Evolutionary conservation across 805 yeast genomes (phyloP).

Genomic region (Candida broadrunensis): DNA sequence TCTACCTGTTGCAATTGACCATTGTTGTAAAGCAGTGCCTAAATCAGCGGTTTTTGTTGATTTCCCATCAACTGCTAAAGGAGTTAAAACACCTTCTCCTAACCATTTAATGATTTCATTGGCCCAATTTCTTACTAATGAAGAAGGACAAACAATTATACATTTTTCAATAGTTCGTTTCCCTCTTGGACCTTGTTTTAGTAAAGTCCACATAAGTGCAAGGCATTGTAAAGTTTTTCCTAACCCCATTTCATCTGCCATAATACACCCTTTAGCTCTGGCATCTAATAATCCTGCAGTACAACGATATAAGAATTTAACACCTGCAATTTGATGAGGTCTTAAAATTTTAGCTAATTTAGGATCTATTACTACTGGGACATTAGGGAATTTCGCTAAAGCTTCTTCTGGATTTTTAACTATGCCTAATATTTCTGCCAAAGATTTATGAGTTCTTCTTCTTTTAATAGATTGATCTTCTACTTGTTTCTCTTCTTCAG

Average conservation of each 20-base stretch:
- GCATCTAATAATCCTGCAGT: conserved; percentile 83
- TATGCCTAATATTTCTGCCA: conserved; percentile 81
- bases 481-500: conserved; percentile 12
- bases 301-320: conserved; percentile 83
- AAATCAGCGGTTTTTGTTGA: conserved; percentile 69
- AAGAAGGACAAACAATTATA: conserved; percentile 92
- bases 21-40: conserved; percentile 62
- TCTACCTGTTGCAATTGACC: conserved; percentile 89
- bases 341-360: conserved; percentile 75
- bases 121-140: conserved; percentile 95
- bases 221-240: conserved; percentile 91
- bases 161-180: conserved; percentile 82
- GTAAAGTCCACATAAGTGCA: conserved; percentile 86
- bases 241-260: conserved; percentile 98
- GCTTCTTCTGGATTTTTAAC: conserved; percentile 48
- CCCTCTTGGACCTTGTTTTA: conserved; percentile 85
- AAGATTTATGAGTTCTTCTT: conserved; percentile 55
- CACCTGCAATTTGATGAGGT: conserved; percentile 97
- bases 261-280: conserved; percentile 89
- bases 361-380: conserved; percentile 96
- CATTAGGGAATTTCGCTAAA: conserved; percentile 64
- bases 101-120: conserved; percentile 94
- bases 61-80: conserved; percentile 91
- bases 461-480: conserved; percentile 20
- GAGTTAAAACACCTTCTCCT: conserved; percentile 85